These are phyloP conservation scores for Crithidia sp. DNA, from an alignment of 208 protist species.

Conservation along the genomic window DNA sequence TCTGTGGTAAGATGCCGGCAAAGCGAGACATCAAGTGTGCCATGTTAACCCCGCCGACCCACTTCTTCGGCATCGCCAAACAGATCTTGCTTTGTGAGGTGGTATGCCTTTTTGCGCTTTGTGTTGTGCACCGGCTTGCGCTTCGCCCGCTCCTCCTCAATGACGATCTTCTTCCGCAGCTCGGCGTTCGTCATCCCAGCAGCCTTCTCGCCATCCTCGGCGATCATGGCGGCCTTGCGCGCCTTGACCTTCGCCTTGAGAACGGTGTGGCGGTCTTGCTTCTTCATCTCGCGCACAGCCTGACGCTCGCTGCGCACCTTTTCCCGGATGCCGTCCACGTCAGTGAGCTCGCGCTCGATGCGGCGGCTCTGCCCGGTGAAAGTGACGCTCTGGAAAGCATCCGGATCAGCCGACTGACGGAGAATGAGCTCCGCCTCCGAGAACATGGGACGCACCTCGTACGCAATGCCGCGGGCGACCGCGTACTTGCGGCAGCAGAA, in stretches of 20 bases:
- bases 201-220: constrained; percentile 28
- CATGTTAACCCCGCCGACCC: constrained; percentile 10
- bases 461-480: constrained; percentile 55
- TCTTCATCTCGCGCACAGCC: constrained; percentile 52
- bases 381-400: constrained; percentile 48
- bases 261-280: constrained; percentile 26
- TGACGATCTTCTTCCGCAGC: constrained; percentile 43
- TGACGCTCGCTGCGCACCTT: constrained; percentile 59
- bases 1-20: no score
- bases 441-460: constrained; percentile 81
- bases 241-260: constrained; percentile 35
- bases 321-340: constrained; percentile 69
- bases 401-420: constrained; percentile 63
- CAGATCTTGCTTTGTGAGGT: constrained; percentile 79
- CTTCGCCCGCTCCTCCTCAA: constrained; percentile 33
- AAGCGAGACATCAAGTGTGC: neutral
- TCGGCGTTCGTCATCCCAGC: constrained; percentile 21
- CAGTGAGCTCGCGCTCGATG: constrained; percentile 79
- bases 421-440: constrained; percentile 81
- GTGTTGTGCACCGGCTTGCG: constrained; percentile 66
- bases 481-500: constrained; percentile 71
- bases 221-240: constrained; percentile 20
- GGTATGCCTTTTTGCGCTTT: constrained; percentile 88
- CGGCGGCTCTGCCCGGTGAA: constrained; percentile 58
- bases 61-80: constrained; percentile 51